Base-by-base conservation (phyloP, 306 rosid species). In the Lablab purpureus region DNA sequence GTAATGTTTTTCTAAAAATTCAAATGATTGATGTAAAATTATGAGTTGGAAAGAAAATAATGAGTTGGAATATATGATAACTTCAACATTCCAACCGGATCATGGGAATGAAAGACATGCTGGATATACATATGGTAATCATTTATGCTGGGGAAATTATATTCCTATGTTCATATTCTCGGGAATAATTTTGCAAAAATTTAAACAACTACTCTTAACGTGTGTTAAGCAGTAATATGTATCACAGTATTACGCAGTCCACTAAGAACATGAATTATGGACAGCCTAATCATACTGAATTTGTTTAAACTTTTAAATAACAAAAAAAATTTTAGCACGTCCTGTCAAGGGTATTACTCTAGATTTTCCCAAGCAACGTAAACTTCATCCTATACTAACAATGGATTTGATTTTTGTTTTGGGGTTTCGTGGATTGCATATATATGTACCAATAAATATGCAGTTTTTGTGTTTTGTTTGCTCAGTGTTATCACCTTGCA, bases 401-500 rank as follows among this genome's bases (percentile, higher is more conserved):
- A 74, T 54, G 47, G 3, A 8, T 63, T 59, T 25, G 3, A 43
- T 63, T 32, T 62, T 14, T 32, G 12, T 13, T 14, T 62, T 19
- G 11, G 25, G 6, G 10, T 27, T 32, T 51, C 34, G 12, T 30
- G 56, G 66, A 69, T 32, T 83, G 4, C 47, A 40, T 2, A 68
- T 58, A 12, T 28, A 5, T 67, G 41, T 73, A 69, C 73, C 25
- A 71, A 19, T n/a, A 73, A 19, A 40, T 60, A 41, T 51, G 66
- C 76, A 66, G 41, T 40, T 67, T 22, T 1, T 37, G 18, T 21
- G 22, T 78, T 62, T 59, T 78, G 46, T 69, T 60, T 67, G 14
- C 45, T 7, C 5, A 6, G 36, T 59, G 76, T 56, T 55, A 73
- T 68, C 71, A 58, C 45, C 58, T 10, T 78, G 80, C 70, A 32